phyloP scores from a whole-genome alignment of 2,329 filamentous ascomycete genomes.

The Botrytis pseudocinerea region DNA sequence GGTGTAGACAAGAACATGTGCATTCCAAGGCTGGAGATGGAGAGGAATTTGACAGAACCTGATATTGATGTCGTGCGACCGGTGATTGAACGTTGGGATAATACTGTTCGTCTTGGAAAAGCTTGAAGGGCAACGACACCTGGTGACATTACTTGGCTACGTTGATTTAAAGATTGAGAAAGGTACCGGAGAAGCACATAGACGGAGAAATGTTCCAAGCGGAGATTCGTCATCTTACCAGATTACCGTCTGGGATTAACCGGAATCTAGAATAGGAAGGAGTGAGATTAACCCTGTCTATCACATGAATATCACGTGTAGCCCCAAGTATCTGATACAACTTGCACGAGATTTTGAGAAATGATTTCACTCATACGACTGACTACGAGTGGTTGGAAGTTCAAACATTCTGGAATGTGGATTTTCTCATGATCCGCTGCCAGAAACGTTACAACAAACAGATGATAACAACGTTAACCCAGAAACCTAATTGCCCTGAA shows the following conservation, averaged over 20 bases:
- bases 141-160: neutral
- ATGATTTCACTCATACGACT: neutral
- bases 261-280: conserved; percentile 12
- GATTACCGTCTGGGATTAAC: neutral
- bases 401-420: neutral
- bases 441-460: neutral
- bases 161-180: neutral
- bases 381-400: neutral
- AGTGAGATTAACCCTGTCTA: neutral
- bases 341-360: neutral
- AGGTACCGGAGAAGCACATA: neutral
- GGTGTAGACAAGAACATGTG: neutral
- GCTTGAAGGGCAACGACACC: neutral
- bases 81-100: neutral
- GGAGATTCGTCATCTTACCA: neutral
- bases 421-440: neutral
- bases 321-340: neutral
- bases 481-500: neutral
- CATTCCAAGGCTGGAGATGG: neutral
- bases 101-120: conserved; percentile 1
- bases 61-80: neutral
- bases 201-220: neutral
- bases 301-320: conserved; percentile 9
- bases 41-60: neutral
- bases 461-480: neutral